A percentile compares a stretch with the other conserved stretches of the same genome.
Conservation (phyloP, 1,284 basidiomycete genomes). For the Cryptococcus sp. region DNA sequence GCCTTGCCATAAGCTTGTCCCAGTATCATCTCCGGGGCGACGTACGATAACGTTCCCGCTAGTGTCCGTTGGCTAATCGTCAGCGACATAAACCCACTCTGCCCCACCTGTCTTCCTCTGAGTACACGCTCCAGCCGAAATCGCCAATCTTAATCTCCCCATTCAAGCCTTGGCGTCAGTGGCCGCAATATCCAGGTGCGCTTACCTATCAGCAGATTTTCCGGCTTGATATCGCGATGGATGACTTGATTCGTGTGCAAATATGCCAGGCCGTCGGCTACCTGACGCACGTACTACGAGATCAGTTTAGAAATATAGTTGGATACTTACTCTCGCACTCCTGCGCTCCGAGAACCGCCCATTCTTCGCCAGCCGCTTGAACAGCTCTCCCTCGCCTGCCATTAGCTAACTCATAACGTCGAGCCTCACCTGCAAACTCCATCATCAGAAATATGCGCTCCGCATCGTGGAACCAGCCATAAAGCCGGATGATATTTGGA, state of each 20-base stretch:
- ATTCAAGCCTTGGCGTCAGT: slow-evolving; percentile 61
- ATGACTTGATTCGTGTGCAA: slow-evolving; percentile 95
- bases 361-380: slow-evolving; percentile 80
- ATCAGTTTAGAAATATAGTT: not conserved
- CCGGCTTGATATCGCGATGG: slow-evolving; percentile 99
- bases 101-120: slow-evolving; percentile 57
- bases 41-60: slow-evolving; percentile 91
- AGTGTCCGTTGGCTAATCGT: slow-evolving; percentile 66
- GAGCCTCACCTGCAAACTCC: slow-evolving; percentile 63
- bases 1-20: slow-evolving; percentile 54
- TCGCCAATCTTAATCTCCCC: slow-evolving; percentile 98
- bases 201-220: slow-evolving; percentile 84
- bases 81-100: not conserved
- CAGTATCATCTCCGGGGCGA: slow-evolving; percentile 97
- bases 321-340: slow-evolving; percentile 60
- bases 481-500: slow-evolving; percentile 90
- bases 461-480: slow-evolving; percentile 95
- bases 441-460: slow-evolving; percentile 96
- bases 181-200: not conserved
- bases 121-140: slow-evolving; percentile 98
- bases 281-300: slow-evolving; percentile 85
- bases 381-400: slow-evolving; percentile 90
- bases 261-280: slow-evolving; percentile 91
- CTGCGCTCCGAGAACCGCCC: slow-evolving; percentile 75
- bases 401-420: not conserved